A percentile compares a stretch with the other conserved stretches of the same genome.
Evolutionary conservation across 2,329 filamentous ascomycete genomes (phyloP).

Genomic region (Teratosphaeria viscida): DNA sequence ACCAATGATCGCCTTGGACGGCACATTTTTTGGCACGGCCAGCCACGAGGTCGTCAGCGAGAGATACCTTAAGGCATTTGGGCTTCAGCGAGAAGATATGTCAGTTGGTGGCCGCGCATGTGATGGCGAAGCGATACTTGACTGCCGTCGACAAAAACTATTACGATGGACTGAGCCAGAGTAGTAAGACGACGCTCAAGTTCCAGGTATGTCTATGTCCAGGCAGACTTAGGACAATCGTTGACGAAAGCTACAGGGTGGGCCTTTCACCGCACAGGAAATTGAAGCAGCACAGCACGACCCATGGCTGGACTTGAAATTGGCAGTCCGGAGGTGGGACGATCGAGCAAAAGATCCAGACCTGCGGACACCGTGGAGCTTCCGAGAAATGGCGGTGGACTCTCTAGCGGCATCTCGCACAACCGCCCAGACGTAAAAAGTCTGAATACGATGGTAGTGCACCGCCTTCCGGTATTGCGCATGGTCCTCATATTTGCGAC

Average conservation of each 20-base stretch:
- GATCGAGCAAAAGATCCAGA: conserved; percentile 26
- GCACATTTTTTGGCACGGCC: conserved; percentile 26
- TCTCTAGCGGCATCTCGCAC: background rate
- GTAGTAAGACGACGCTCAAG: conserved; percentile 28
- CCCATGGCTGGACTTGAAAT: conserved; percentile 27
- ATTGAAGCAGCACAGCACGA: conserved; percentile 23
- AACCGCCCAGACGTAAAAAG: background rate
- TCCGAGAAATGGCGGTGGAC: conserved; percentile 8
- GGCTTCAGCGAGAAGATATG: conserved; percentile 30
- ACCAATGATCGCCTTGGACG: conserved; percentile 13
- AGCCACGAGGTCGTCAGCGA: conserved; percentile 32
- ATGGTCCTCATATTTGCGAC: conserved; percentile 7
- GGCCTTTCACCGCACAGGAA: conserved; percentile 24
- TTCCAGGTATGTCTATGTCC: conserved; percentile 22
- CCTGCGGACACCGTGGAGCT: conserved; percentile 11
- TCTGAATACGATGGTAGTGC: background rate
- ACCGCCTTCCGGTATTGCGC: background rate
- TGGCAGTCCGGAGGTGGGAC: conserved; percentile 29
- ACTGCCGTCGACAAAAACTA: conserved; percentile 26
- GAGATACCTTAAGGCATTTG: conserved; percentile 23
- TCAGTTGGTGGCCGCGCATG: conserved; percentile 29
- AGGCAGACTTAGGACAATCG: background rate
- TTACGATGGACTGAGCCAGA: conserved; percentile 26
- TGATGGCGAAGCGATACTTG: conserved; percentile 32
- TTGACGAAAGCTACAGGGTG: conserved; percentile 15